Conservation (phyloP, 768 basidiomycete species). For the Naganishia randhawae region DNA sequence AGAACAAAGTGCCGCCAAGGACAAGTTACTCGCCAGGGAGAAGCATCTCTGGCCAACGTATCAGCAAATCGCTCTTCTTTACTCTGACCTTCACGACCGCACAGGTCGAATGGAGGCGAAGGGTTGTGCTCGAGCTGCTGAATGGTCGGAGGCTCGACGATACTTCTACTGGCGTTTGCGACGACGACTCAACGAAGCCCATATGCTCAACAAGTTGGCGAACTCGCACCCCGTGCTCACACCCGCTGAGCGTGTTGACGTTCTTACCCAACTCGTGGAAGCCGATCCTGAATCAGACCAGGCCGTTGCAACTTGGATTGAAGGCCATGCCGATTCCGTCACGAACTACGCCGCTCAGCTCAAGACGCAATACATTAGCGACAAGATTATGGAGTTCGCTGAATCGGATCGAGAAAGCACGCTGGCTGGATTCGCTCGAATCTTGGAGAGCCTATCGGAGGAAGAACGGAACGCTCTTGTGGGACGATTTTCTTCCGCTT, state of each 20-base stretch:
- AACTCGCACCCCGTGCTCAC: conserved; percentile 70
- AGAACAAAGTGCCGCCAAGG: conserved; percentile 66
- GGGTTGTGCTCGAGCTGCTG: conserved; percentile 78
- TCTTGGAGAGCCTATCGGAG: conserved; percentile 67
- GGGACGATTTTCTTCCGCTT: conserved; percentile 29
- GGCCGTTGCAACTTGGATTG: conserved; percentile 63
- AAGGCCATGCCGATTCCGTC: conserved; percentile 63
- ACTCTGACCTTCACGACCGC: conserved; percentile 90
- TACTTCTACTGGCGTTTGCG: conserved; percentile 92
- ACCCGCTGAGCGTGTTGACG: conserved; percentile 62
- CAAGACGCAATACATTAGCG: conserved; percentile 65
- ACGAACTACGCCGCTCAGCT: conserved; percentile 61
- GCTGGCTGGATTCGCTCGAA: conserved; percentile 66
- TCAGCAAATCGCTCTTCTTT: conserved; percentile 86
- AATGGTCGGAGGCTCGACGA: conserved; percentile 84
- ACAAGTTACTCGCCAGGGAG: conserved; percentile 71
- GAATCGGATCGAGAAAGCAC: conserved; percentile 74
- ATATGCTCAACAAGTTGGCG: conserved; percentile 56
- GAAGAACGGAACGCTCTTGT: conserved; percentile 68
- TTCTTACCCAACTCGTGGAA: conserved; percentile 64
- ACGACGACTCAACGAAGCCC: conserved; percentile 51
- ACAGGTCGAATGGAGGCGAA: conserved; percentile 96
- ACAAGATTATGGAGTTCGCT: conserved; percentile 63
- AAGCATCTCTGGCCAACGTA: conserved; percentile 79
- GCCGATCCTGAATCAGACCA: conserved; percentile 58